A percentile compares a stretch with the other conserved stretches of the same genome.
Conservation (phyloP, 78 protist genomes). For the Isochrysis galbana region DNA sequence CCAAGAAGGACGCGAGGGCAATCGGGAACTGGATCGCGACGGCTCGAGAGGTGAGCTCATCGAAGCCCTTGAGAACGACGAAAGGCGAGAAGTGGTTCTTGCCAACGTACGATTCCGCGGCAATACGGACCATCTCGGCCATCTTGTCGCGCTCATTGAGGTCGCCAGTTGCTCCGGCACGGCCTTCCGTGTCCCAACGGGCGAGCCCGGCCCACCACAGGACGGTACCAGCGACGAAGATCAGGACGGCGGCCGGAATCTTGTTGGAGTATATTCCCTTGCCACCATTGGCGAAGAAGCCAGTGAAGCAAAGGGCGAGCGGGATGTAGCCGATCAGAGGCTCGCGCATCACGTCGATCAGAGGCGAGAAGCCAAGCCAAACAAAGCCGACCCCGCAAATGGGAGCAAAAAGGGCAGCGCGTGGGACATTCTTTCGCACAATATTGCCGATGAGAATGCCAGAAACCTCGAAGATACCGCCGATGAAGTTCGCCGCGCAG, state of each 20-base stretch:
- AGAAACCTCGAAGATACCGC: not conserved
- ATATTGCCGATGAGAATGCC: not conserved
- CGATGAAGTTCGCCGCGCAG: not conserved
- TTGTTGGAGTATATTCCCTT: not conserved
- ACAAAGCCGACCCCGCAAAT: constrained; percentile 1
- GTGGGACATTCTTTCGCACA: not conserved
- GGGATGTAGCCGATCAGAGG: constrained; percentile 3
- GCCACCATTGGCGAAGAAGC: constrained; percentile 14
- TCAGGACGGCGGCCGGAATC: not conserved
- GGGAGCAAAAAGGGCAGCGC: not conserved
- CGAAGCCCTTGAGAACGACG: not conserved
- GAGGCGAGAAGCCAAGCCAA: not conserved
- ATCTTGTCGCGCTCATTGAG: not conserved
- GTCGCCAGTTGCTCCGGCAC: not conserved
- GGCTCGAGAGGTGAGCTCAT: not conserved
- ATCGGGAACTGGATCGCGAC: not conserved
- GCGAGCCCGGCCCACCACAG: not conserved
- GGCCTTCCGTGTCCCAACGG: not conserved
- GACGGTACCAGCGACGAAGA: not conserved
- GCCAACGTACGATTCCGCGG: not conserved
- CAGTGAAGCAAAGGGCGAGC: not conserved
- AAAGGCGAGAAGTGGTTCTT: not conserved
- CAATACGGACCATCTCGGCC: not conserved
- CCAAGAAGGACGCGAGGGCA: constrained; percentile 6
- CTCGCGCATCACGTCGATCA: not conserved